phyloP scores from a whole-genome alignment of 2,329 filamentous ascomycete genomes.

The Aspergillus sclerotialis region DNA sequence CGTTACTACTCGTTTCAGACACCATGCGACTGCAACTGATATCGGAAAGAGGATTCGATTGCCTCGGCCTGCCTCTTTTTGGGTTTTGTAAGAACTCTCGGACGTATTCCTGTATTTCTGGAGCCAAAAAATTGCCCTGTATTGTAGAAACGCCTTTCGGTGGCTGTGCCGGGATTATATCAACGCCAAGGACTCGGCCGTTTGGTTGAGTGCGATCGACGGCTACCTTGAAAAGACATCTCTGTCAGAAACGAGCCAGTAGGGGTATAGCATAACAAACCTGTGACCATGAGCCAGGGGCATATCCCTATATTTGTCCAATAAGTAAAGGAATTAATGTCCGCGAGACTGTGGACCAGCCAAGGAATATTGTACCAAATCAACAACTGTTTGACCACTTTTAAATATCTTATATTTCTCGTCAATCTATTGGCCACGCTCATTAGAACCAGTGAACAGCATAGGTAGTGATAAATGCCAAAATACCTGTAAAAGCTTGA shows the following conservation, averaged over 20 bases:
- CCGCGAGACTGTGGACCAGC: neutral
- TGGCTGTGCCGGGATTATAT: constrained; percentile 86
- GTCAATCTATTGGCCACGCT: constrained; percentile 57
- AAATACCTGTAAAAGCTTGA: constrained; percentile 80
- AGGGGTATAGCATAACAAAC: constrained; percentile 19
- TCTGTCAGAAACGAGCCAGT: constrained; percentile 2
- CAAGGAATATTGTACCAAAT: constrained; percentile 54
- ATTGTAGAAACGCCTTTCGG: constrained; percentile 88
- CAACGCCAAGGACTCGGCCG: constrained; percentile 81
- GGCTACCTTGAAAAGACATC: constrained; percentile 57
- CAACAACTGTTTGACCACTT: constrained; percentile 76
- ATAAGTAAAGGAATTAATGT: neutral
- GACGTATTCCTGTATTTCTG: constrained; percentile 66
- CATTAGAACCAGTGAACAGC: neutral
- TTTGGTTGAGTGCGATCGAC: constrained; percentile 66
- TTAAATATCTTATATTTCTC: constrained; percentile 72
- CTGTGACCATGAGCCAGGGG: constrained; percentile 56
- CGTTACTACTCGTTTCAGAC: constrained; percentile 2
- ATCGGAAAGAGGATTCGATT: constrained; percentile 8
- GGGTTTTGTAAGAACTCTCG: constrained; percentile 66
- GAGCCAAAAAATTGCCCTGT: constrained; percentile 85
- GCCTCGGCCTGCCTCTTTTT: constrained; percentile 47
- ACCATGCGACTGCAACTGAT: constrained; percentile 7
- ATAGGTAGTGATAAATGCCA: constrained; percentile 4
- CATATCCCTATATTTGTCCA: constrained; percentile 33